Conservation (phyloP, 495 filamentous ascomycete species). For the Sordaria brevicollis region DNA sequence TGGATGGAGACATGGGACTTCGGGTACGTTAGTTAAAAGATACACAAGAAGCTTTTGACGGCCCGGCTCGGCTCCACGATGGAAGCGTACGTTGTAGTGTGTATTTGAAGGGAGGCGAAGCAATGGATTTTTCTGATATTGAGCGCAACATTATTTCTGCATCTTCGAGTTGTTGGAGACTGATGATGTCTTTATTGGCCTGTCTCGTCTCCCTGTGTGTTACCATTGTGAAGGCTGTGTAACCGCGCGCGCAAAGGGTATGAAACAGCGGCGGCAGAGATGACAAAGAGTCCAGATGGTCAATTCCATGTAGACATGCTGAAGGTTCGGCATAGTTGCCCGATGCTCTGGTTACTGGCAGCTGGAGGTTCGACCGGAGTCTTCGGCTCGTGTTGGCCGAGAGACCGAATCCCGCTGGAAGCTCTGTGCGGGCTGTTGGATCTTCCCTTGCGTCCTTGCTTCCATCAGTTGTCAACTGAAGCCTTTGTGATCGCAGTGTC, state of each 20-base stretch:
- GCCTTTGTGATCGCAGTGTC: not conserved
- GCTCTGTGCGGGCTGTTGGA: not conserved
- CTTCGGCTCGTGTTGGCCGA: not conserved
- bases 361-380: too few relatives aligned
- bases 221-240: not conserved
- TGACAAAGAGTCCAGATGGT: not conserved
- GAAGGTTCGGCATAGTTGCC: not conserved
- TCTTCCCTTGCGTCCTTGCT: not conserved
- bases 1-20: slow-evolving; percentile 2
- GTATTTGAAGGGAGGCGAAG: not conserved
- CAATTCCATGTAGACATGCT: not conserved
- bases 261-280: not conserved
- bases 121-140: not conserved
- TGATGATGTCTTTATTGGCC: not conserved
- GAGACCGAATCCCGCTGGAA: not conserved
- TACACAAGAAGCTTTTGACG: slow-evolving; percentile 75
- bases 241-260: not conserved
- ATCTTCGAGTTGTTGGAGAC: not conserved
- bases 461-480: not conserved
- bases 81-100: not conserved
- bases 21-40: slow-evolving; percentile 34
- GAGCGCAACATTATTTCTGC: not conserved
- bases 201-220: too few relatives aligned
- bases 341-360: not conserved
- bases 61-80: slow-evolving; percentile 35